phyloP scores from a whole-genome alignment of 306 rosid genomes.

The Carpinus fangiana region DNA sequence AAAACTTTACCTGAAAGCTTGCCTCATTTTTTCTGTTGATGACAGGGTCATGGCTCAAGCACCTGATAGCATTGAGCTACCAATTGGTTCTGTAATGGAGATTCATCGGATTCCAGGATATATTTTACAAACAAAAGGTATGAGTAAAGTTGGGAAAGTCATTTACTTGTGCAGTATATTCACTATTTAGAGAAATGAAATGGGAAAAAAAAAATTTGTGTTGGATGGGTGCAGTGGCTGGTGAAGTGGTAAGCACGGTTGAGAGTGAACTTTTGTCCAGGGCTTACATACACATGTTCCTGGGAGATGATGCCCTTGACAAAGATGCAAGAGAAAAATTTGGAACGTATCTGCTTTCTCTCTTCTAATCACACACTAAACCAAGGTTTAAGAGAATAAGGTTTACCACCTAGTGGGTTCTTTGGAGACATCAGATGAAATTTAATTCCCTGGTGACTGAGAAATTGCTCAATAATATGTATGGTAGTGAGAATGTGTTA shows the following conservation, averaged over 20 bases:
- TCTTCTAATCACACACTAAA: constrained; percentile 10
- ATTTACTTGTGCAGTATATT: background rate
- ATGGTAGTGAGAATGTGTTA: constrained; percentile 1
- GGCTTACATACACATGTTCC: constrained; percentile 26
- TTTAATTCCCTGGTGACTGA: background rate
- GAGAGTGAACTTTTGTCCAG: constrained; percentile 25
- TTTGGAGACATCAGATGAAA: background rate
- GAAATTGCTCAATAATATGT: constrained; percentile 19
- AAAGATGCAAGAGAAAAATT: constrained; percentile 28
- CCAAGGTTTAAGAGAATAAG: constrained; percentile 10
- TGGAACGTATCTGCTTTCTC: constrained; percentile 21
- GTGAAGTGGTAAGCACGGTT: constrained; percentile 25
- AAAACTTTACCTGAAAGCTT: background rate
- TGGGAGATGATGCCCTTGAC: constrained; percentile 21
- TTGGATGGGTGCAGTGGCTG: constrained; percentile 25
- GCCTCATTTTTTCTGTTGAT: background rate
- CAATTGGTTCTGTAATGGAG: constrained; percentile 12
- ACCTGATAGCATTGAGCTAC: constrained; percentile 4
- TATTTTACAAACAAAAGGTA: constrained; percentile 26
- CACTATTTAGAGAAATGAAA: background rate
- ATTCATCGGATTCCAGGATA: constrained; percentile 20
- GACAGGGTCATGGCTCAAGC: constrained; percentile 15
- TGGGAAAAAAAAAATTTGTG: background rate
- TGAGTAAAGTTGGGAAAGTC: background rate
- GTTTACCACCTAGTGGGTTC: background rate